These are phyloP conservation scores for Cordyceps cicadae DNA, from an alignment of 2,329 filamentous ascomycete genomes.

Conservation along the genomic window DNA sequence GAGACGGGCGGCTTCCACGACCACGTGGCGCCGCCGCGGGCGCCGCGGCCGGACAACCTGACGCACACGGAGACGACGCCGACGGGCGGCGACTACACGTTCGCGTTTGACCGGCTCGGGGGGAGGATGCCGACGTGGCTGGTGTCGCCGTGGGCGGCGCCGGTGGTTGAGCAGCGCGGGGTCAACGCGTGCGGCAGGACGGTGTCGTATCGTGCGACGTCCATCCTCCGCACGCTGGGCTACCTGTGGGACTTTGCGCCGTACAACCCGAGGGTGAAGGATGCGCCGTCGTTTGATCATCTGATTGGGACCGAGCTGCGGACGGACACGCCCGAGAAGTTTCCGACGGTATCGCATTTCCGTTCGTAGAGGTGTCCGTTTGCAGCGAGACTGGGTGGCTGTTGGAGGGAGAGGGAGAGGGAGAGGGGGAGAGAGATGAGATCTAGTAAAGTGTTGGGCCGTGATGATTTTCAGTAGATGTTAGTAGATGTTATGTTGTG, in stretches of 20 bases:
- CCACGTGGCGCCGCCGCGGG: conserved; percentile 26
- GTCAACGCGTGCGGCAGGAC: conserved; percentile 26
- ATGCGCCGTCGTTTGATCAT: conserved; percentile 28
- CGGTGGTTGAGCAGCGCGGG: conserved; percentile 29
- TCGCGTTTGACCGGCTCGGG: conserved; percentile 29
- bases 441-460: too few relatives aligned
- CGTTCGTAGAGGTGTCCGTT: background rate
- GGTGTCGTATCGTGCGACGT: conserved; percentile 33
- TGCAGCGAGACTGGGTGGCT: too few relatives aligned
- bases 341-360: conserved; percentile 6
- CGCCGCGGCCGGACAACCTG: conserved; percentile 25
- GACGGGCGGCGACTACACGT: conserved; percentile 24
- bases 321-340: background rate
- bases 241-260: conserved; percentile 34
- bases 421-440: too few relatives aligned
- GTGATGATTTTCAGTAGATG: background rate
- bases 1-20: conserved; percentile 30
- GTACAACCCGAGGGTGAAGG: conserved; percentile 29
- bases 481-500: too few relatives aligned
- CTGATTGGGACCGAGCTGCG: conserved; percentile 7
- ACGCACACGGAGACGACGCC: conserved; percentile 22
- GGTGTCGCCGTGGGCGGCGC: conserved; percentile 32
- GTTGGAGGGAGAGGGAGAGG: too few relatives aligned
- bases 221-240: conserved; percentile 32
- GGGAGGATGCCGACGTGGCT: conserved; percentile 30